These are phyloP conservation scores for Irpex lacteus DNA, from an alignment of 1,284 basidiomycete species.

Conservation along the genomic window DNA sequence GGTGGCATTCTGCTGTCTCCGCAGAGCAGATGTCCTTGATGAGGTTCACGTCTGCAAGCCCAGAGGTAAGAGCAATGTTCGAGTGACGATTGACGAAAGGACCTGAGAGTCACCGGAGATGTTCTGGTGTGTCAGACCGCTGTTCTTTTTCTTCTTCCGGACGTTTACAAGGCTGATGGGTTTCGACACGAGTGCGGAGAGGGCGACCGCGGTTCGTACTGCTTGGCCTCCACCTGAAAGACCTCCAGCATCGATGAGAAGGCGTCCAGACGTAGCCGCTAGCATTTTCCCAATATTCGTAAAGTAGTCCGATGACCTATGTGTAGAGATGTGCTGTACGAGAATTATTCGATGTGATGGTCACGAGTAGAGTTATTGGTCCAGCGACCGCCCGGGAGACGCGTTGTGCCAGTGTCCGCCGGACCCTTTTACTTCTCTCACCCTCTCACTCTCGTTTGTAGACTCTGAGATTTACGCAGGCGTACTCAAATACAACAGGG, in stretches of 20 bases:
- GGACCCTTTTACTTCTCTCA: neutral
- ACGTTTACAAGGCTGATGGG: conserved; percentile 60
- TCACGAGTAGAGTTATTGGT: neutral
- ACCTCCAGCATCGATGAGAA: conserved; percentile 40
- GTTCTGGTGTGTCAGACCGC: conserved; percentile 66
- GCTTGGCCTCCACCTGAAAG: conserved; percentile 71
- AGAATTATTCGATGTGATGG: neutral
- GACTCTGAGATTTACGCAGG: neutral
- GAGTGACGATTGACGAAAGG: neutral
- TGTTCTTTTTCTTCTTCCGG: conserved; percentile 51
- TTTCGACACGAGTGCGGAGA: conserved; percentile 56
- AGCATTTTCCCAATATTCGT: neutral
- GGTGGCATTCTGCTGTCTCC: conserved; percentile 44
- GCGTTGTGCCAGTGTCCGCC: neutral
- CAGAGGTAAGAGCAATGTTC: neutral
- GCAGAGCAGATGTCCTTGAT: conserved; percentile 57
- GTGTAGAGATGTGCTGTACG: neutral
- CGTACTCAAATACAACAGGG: neutral
- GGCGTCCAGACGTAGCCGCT: neutral
- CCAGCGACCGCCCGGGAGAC: neutral
- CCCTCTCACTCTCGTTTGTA: neutral
- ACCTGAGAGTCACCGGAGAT: conserved; percentile 48
- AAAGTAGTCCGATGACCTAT: neutral
- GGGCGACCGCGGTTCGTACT: conserved; percentile 59
- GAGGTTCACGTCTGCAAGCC: conserved; percentile 52